Base-by-base conservation (phyloP, 306 rosid species). In the Carpinus fangiana region DNA sequence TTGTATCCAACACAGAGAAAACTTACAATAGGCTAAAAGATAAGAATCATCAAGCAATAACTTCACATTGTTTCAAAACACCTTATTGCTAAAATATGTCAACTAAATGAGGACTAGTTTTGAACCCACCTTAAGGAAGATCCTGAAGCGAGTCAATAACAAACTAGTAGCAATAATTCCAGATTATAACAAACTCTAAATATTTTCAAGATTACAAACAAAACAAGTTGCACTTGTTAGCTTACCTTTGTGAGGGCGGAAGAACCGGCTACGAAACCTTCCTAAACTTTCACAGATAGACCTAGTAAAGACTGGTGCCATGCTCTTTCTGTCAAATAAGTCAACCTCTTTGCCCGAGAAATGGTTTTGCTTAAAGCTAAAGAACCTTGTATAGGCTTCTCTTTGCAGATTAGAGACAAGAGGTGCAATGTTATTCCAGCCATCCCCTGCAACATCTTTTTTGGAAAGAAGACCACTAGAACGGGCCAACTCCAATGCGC, bases 161-260 rank as follows among this genome's bases (percentile, higher is more conserved):
- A 21, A 66, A 18, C 9, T 3, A 65, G 14, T 13, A 41, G 71
- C 50, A 66, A 10, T 3, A 66, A 36, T 18, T 41, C 7, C 47
- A 66, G 2, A 17, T 18, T 36, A 66, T 0, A 38, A 18, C 14
- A 41, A 66, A 66, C 17, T 66, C 38, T 18, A 9, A 17, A 17
- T 9, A 59, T 9, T 66, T 66, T 18, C 41, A 8, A 66, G 18
- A 66, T 18, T 18, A 66, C 50, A 14, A 66, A 4, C 12, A 66
- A 66, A 0, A 12, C 72, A 18, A 66, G 21, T 17, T 8, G 72
- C n/a, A 34, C 16, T 38, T 64, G 45, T 64, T 64, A 12, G 70
- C 72, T 66, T 89, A 92, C 98, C 96, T 90, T 84, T 89, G 73
- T 53, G 81, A 78, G 80, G 71, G 78, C 56, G 48, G 82, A 90